Base-by-base conservation (phyloP, 2,329 filamentous ascomycete genomes). In the Stemphylium vesicarium region DNA sequence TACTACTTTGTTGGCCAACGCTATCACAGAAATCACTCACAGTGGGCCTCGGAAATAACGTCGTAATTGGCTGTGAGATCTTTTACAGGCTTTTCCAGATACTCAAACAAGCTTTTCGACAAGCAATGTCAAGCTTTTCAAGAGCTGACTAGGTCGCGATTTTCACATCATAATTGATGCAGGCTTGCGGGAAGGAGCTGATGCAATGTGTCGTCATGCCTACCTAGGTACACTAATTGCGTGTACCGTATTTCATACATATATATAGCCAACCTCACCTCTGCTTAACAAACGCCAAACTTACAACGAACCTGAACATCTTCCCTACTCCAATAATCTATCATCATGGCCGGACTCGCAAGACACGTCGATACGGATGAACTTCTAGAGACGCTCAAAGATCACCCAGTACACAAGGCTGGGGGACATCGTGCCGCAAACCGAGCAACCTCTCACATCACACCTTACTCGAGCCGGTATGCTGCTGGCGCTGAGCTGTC, bases 401-500 rank as follows among this genome's bases (percentile, higher is more conserved):
- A 82, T 59, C 71, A 76, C 38, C 75, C 79, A 4, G 58, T 75
- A 12, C 69, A 80, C 26, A 77, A 78, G 40, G 72, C 70, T 41
- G 68, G 50, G 20, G 51, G 74, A n/a, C 65, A 66, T 18, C 60
- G 64, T 43, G 75, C 73, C 15, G 64, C 71, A n/a, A 77, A 74
- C 32, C 65, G 66, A 37, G 57, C 63, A 8, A 77, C 78, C n/a
- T 78, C 78, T 7, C 83, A 85, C 62, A 79, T 80, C 9, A 86
- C 83, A 4, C 85, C 62, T 1, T 88, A 87, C 67, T 81, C 82
- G 2, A 84, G 80, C 16, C 79, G 81, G 37, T 88, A 87, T 71
- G 80, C 83, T 16, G 80, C 79, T 59, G 72, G 79, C 44, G 75
- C 77, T 42, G 82, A 85, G 55, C 80, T 88, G 12, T 83, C 85